Evolutionary conservation across 2,329 filamentous ascomycete genomes (phyloP).

Genomic region (Colletotrichum sp.): DNA sequence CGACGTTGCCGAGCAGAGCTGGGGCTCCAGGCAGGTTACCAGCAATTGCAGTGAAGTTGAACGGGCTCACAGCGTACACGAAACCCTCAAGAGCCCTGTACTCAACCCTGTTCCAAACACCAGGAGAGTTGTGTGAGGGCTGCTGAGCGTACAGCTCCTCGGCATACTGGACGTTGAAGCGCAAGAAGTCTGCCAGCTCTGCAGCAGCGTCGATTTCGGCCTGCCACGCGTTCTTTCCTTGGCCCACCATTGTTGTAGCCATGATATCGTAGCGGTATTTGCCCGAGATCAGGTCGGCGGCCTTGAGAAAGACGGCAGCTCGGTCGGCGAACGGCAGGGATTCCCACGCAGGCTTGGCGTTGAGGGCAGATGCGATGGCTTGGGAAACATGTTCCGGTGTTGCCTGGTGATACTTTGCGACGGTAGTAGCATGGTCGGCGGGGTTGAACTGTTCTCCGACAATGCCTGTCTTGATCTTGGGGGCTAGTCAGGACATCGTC

Average conservation of each 20-base stretch:
- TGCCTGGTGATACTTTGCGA: slow-evolving; percentile 88
- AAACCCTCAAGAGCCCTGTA: slow-evolving; percentile 92
- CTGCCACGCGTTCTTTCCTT: slow-evolving; percentile 99
- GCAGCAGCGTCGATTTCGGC: slow-evolving; percentile 98
- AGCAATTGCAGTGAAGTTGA: slow-evolving; percentile 97
- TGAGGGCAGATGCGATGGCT: slow-evolving; percentile 84
- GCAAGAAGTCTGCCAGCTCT: slow-evolving; percentile 89
- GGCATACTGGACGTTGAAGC: slow-evolving; percentile 94
- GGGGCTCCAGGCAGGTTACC: slow-evolving; percentile 86
- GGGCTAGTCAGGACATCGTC: background rate
- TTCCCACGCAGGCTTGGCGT: slow-evolving; percentile 88
- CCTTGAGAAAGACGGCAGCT: slow-evolving; percentile 93
- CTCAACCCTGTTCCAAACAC: slow-evolving; percentile 91
- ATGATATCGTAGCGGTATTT: slow-evolving; percentile 98
- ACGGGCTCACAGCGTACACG: slow-evolving; percentile 91
- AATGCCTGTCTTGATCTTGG: slow-evolving; percentile 69
- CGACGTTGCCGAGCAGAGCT: slow-evolving; percentile 90
- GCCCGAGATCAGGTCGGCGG: slow-evolving; percentile 84
- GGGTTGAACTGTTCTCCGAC: slow-evolving; percentile 81
- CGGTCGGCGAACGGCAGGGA: slow-evolving; percentile 86
- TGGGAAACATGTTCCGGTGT: slow-evolving; percentile 68
- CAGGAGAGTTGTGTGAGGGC: slow-evolving; percentile 80
- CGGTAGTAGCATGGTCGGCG: slow-evolving; percentile 74
- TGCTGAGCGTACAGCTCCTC: slow-evolving; percentile 90
- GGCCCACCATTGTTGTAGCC: slow-evolving; percentile 93